Evolutionary conservation across 768 basidiomycete species (phyloP).

Genomic region (Epithele typhae): DNA sequence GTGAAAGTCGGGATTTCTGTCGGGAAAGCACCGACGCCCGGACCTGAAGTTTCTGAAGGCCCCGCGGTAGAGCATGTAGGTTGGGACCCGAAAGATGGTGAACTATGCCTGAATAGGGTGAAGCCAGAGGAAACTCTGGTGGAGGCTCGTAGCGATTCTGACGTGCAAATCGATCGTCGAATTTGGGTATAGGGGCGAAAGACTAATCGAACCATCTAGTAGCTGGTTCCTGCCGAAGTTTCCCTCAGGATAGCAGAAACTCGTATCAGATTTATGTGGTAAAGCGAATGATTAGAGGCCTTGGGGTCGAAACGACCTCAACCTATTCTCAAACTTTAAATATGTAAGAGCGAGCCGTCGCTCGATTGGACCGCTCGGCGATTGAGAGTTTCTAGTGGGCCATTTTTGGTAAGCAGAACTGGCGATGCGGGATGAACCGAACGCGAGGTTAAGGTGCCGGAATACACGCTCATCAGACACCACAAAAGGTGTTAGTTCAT

Average conservation of each 20-base stretch:
- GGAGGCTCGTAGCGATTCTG: slow-evolving; percentile 94
- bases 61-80: slow-evolving; percentile 80
- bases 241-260: slow-evolving; percentile 73
- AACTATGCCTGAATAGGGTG: slow-evolving; percentile 87
- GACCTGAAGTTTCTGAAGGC: slow-evolving; percentile 70
- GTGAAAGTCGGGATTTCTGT: too few relatives aligned
- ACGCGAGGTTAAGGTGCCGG: slow-evolving; percentile 75
- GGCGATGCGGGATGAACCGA: slow-evolving; percentile 70
- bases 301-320: slow-evolving; percentile 86
- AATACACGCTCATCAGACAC: slow-evolving; percentile 82
- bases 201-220: slow-evolving; percentile 95
- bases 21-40: slow-evolving; percentile 71
- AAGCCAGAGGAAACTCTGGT: slow-evolving; percentile 96
- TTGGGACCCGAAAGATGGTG: slow-evolving; percentile 90
- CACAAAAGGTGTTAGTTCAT: slow-evolving; percentile 84
- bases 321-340: slow-evolving; percentile 77
- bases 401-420: slow-evolving; percentile 74
- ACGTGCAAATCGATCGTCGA: slow-evolving; percentile 94
- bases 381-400: slow-evolving; percentile 70
- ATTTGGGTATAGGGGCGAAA: slow-evolving; percentile 96
- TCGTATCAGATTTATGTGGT: slow-evolving; percentile 55
- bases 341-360: slow-evolving; percentile 53
- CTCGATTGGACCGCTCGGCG: slow-evolving; percentile 46
- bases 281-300: slow-evolving; percentile 91
- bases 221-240: slow-evolving; percentile 92